A percentile compares a stretch with the other conserved stretches of the same genome.
These are phyloP conservation scores for Calonectria pseudoreteaudii DNA, from an alignment of 2,329 filamentous ascomycete species.

Conservation along the genomic window DNA sequence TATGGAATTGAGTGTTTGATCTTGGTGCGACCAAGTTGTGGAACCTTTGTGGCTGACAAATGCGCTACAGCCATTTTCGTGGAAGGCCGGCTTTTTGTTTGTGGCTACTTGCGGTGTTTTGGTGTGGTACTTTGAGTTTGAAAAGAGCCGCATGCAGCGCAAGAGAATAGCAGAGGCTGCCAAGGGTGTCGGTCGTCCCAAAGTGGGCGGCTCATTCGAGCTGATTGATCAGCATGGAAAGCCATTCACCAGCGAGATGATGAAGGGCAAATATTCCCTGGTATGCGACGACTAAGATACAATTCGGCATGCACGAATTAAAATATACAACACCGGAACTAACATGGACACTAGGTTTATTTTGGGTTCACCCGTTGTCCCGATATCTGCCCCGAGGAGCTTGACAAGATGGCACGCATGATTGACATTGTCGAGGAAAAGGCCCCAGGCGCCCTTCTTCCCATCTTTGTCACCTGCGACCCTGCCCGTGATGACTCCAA, in stretches of 20 bases:
- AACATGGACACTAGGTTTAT: conserved; percentile 74
- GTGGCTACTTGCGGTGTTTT: conserved; percentile 81
- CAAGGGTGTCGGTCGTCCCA: conserved; percentile 92
- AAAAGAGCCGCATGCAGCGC: conserved; percentile 91
- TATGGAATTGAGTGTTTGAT: conserved; percentile 46
- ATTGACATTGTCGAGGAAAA: conserved; percentile 77
- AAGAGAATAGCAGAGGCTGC: conserved; percentile 90
- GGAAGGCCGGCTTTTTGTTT: conserved; percentile 90
- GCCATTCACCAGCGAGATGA: conserved; percentile 79
- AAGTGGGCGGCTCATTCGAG: conserved; percentile 89
- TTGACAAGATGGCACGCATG: conserved; percentile 99
- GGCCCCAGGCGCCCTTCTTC: conserved; percentile 68
- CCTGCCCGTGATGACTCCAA: conserved; percentile 89
- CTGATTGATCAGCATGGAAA: conserved; percentile 86
- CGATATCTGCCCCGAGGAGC: conserved; percentile 98
- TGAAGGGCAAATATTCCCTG: conserved; percentile 88
- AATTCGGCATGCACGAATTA: background rate
- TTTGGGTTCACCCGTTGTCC: conserved; percentile 99
- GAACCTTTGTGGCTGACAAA: conserved; percentile 40
- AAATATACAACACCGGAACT: background rate
- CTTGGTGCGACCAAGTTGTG: background rate
- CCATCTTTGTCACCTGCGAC: conserved; percentile 96
- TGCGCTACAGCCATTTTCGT: conserved; percentile 82
- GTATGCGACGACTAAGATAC: conserved; percentile 58
- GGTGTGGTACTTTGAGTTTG: conserved; percentile 90